Evolutionary conservation across 2,329 filamentous ascomycete genomes (phyloP).

Genomic region (Simplicillium aogashimaense): DNA sequence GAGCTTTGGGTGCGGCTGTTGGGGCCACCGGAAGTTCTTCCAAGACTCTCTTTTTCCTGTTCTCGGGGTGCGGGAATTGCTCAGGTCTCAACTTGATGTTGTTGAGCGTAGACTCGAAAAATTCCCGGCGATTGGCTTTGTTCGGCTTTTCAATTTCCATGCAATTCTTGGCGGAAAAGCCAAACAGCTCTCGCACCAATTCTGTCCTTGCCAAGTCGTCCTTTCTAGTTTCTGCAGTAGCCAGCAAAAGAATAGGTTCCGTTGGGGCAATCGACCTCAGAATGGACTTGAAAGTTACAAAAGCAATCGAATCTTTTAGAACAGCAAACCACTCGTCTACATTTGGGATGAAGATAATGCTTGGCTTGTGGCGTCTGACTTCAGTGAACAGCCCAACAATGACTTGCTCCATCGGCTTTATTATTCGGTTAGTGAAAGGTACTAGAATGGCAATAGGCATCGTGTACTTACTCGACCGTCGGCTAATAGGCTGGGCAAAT

Average conservation of each 20-base stretch:
- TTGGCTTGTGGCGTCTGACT: conserved; percentile 87
- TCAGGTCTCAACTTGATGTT: conserved; percentile 71
- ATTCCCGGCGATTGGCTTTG: conserved; percentile 59
- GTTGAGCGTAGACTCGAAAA: conserved; percentile 64
- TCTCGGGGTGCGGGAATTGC: conserved; percentile 79
- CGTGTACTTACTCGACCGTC: conserved; percentile 59
- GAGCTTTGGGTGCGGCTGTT: conserved; percentile 54
- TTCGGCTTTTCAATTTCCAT: conserved; percentile 60
- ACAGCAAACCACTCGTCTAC: conserved; percentile 77
- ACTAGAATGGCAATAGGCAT: background rate
- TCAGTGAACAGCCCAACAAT: conserved; percentile 87
- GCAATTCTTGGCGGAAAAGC: conserved; percentile 71
- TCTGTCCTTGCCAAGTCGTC: conserved; percentile 43
- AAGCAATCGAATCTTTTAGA: conserved; percentile 51
- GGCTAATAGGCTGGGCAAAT: conserved; percentile 75
- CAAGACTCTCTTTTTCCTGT: conserved; percentile 77
- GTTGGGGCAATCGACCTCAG: conserved; percentile 77
- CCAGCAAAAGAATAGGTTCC: conserved; percentile 80
- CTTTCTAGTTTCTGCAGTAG: conserved; percentile 65
- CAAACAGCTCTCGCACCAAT: conserved; percentile 72
- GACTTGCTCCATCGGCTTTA: conserved; percentile 67
- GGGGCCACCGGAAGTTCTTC: conserved; percentile 69
- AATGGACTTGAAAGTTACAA: conserved; percentile 76
- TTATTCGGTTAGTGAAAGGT: conserved; percentile 11
- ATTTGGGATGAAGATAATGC: conserved; percentile 88